Base-by-base conservation (phyloP, 805 yeast species). In the Teunomyces tritomae region DNA sequence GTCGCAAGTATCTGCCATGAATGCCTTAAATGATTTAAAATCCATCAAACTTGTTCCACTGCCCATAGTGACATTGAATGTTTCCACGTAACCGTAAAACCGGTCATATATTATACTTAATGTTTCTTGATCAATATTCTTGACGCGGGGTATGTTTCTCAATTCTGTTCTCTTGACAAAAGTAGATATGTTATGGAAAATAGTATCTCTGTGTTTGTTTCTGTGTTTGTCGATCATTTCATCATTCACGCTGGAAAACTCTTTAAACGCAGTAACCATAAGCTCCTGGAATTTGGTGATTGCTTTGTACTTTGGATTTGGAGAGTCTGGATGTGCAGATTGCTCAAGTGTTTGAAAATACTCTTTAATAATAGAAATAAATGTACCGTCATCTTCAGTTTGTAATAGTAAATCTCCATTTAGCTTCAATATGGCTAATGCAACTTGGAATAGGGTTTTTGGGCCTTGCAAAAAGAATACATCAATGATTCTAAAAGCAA, bases 151-250 rank as follows among this genome's bases (percentile, higher is more conserved):
- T 46, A 92, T 70, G 64, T 89, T 91, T 55, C 99, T 77, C 35
- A 94, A 64, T 64, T 94, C 97, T 0, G 97, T 89, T 48, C 96
- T 77, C 65, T 92, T 94, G 30, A 94, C 95, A 70, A 92, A 92
- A 1, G 83, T 76, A 55, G 94, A 96, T 51, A 92, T 89, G 46
- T 94, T 92, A 57, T 80, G 87, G 59, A 87, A 82, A 39, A 94
- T 92, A 39, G 84, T 80, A 55, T 84, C 82, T 64, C 90, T 83
- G 63, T 81, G 84, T 60, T 78, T 85, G 20, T 77, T 72, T 45
- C 98, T 79, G 57, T 83, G 85, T 49, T 78, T 85, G 17, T 74
- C 76, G 36, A 94, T 82, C 64, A 82, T 75, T 1, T 82, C 84
- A 49, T 91, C 96, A 28, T 89, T 84, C 17, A 94, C 78, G 5